Conservation (phyloP, 108 stramenopile genomes). For the Cyclostephanos tholiformis region DNA sequence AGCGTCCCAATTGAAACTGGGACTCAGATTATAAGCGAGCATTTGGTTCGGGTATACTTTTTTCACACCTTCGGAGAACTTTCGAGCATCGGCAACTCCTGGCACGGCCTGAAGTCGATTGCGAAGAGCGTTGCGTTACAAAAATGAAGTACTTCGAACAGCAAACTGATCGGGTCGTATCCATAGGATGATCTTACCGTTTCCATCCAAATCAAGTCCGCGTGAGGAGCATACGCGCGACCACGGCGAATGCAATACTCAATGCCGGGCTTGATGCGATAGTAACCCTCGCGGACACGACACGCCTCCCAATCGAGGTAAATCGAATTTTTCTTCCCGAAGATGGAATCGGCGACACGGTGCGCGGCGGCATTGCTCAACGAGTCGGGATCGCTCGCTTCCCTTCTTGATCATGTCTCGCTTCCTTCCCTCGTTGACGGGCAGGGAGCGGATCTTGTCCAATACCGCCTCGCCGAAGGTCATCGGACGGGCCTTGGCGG, state of each 20-base stretch:
- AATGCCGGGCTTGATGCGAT: slow-evolving; percentile 86
- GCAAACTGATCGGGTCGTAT: neutral
- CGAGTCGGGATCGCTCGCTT: slow-evolving; percentile 77
- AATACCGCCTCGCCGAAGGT: slow-evolving; percentile 88
- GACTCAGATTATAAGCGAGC: slow-evolving; percentile 95
- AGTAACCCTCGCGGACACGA: slow-evolving; percentile 95
- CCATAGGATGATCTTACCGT: slow-evolving; percentile 37
- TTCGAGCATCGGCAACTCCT: slow-evolving; percentile 77
- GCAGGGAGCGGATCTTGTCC: slow-evolving; percentile 63
- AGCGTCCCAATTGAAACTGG: slow-evolving; percentile 97
- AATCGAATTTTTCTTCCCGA: slow-evolving; percentile 78
- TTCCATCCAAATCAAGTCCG: slow-evolving; percentile 97
- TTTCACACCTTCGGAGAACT: slow-evolving; percentile 79
- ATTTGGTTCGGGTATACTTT: slow-evolving; percentile 82
- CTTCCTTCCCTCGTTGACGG: slow-evolving; percentile 47
- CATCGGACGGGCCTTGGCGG: slow-evolving; percentile 68
- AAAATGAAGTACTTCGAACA: neutral
- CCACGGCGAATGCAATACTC: slow-evolving; percentile 93
- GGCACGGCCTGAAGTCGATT: slow-evolving; percentile 46
- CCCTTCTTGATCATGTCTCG: slow-evolving; percentile 74
- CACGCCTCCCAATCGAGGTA: slow-evolving; percentile 95
- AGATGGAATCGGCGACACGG: slow-evolving; percentile 76
- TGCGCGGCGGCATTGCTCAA: slow-evolving; percentile 84
- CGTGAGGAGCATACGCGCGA: slow-evolving; percentile 88
- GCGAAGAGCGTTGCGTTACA: neutral